phyloP scores from a whole-genome alignment of 441 rosid genomes.

The Erodium trifolium region DNA sequence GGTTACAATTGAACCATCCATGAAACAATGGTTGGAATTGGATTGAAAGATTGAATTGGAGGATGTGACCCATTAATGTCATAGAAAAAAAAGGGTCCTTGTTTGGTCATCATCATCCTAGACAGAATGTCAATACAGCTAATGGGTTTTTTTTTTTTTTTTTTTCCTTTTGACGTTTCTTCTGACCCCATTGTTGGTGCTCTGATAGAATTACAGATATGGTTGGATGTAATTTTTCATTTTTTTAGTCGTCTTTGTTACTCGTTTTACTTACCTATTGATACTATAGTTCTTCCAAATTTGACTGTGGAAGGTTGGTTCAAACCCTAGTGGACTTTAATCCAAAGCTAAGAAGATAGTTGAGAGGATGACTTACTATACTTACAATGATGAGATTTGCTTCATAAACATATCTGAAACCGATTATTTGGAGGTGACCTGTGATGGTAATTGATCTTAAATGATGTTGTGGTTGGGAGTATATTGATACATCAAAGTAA shows the following conservation, averaged over 20 bases:
- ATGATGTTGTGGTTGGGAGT: constrained; percentile 1
- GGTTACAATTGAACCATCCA: constrained; percentile 16
- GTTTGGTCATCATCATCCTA: constrained; percentile 23
- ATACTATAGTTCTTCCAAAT: neutral
- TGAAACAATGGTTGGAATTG: neutral
- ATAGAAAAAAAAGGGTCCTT: constrained; percentile 14
- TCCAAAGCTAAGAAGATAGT: neutral
- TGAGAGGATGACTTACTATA: neutral
- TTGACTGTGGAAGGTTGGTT: neutral
- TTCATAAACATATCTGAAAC: neutral
- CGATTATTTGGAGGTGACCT: neutral
- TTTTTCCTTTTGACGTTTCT: too few relatives aligned
- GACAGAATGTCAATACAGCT: constrained; percentile 31
- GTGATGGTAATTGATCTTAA: constrained; percentile 12
- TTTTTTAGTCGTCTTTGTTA: too few relatives aligned
- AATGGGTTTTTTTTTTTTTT: neutral
- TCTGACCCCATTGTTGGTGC: too few relatives aligned
- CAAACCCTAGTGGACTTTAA: neutral
- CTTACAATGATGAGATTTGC: neutral
- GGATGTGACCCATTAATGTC: constrained; percentile 13
- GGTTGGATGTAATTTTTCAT: too few relatives aligned
- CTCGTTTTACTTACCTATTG: neutral
- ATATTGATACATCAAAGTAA: constrained; percentile 12
- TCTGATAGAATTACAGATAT: too few relatives aligned
- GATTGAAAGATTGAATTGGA: neutral